Evolutionary conservation across 768 basidiomycete genomes (phyloP), one percentile per base, ranked within the genome.

Genomic region (Aureoboletus auriporus): DNA sequence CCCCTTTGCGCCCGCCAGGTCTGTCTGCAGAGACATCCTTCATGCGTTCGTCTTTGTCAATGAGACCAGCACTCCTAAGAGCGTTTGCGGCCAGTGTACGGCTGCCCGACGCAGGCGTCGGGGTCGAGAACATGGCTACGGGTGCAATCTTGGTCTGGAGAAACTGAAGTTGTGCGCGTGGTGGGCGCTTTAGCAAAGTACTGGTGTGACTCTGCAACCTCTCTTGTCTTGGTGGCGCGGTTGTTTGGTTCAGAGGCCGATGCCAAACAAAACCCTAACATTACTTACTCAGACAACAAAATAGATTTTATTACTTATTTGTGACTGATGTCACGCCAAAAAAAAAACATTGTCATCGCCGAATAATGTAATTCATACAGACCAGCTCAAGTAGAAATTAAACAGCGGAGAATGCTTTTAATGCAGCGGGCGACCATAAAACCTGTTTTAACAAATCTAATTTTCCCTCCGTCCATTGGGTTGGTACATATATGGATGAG

Each of bases 31-130:
- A 73, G 38, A 73, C 70, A 59, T 90, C 87, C 52, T 81, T 79
- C 88, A 90, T 89, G 56, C 72, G 77, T 49, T 82, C 72, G 65
- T 90, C 88, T 48, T 79, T 73, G 75, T 88, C 86, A 52, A 88
- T 83, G 61, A 89, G 80, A 36, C 87, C 88, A 3, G 84, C 86
- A 33, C 69, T 79, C 50, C 83, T 81, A 23, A 89, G 71, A 28
- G 85, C 82, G 49, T 69, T 83, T 49, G 75, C 55, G 17, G 80
- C 85, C 16, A 90, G 68, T 27, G 76, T 62, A 55, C 82, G 78
- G 44, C 77, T 71, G 55, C 82, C 78, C 13, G 83, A 70, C 6
- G 78, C 73, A 8, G 82, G 75, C 8, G 84, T 74, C 37, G 82
- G 72, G 51, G 75, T 80, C 38, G 84, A 84, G 63, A 79, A 80